Evolutionary conservation across 768 basidiomycete species (phyloP), one percentile per base, ranked within the genome.

Genomic region (Pulveroboletus sp.): DNA sequence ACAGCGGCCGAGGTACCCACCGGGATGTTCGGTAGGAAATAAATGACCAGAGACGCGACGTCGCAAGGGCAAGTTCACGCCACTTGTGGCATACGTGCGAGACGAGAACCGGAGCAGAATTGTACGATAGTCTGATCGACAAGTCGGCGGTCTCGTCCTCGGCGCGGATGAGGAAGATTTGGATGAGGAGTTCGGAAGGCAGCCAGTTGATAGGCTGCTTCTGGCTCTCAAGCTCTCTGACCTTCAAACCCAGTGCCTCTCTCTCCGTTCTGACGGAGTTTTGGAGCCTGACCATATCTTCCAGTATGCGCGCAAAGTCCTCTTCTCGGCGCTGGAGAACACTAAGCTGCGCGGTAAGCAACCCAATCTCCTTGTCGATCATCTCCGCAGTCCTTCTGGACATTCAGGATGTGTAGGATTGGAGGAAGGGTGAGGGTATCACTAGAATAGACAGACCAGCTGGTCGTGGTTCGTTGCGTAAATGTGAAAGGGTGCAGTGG

Each of bases 1-100:
- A 48, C 47, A 69, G 31, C 8, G 61, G 57, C 33, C 45, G 53
- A 18, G 55, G 50, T 30, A 49, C 58, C 68, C 61, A 70, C 3
- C 38, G 43, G 8, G 46, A 38, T 39, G 60, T 65, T 44, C 61
- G 61, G 47, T 64, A 67, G 9, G 59, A 63, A 26, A 78, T 61
- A 30, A 58, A 61, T 7, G 74, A 67, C 80, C 80, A 82, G 17
- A 82, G 68, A 7, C 56, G 47, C 4, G 78, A 68, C 6, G 73
- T 73, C 15, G 61, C 54, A 18, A 81, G 63, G 5, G 73, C 71
- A 27, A 79, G 63, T 27, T 56, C 58, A 14, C 80, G 75, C 80
- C 80, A 82, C 50, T 67, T 68, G 42, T 64, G 69, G 57, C 74
- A 80, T 27, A 79, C 75, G 47, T 79, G 78, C 0, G 77, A 78